Conservation (phyloP, 805 yeast species). For the Wickerhamomyces alni region DNA sequence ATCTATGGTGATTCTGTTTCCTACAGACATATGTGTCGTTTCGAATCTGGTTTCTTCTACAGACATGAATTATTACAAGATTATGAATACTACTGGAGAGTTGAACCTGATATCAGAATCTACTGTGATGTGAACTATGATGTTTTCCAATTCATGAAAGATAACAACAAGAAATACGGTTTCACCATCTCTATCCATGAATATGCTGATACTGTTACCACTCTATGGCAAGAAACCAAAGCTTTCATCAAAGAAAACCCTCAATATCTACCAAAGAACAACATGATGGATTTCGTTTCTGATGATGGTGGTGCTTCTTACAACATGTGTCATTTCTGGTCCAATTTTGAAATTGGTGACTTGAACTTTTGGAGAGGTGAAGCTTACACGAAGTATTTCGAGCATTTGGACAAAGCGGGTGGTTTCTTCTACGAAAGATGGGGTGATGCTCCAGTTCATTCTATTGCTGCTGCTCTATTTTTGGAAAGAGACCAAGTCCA, state of each 20-base stretch:
- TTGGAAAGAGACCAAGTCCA: slow-evolving; percentile 53
- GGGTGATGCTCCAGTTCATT: slow-evolving; percentile 92
- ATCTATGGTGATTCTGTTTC: slow-evolving; percentile 56
- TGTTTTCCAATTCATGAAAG: slow-evolving; percentile 56
- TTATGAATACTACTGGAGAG: slow-evolving; percentile 73
- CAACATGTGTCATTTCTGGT: slow-evolving; percentile 80
- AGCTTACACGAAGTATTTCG: slow-evolving; percentile 56
- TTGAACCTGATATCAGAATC: slow-evolving; percentile 62
- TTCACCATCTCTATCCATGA: slow-evolving; percentile 67
- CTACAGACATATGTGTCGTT: slow-evolving; percentile 66
- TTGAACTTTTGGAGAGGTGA: slow-evolving; percentile 61
- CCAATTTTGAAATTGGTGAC: slow-evolving; percentile 71
- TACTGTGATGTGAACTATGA: slow-evolving; percentile 63
- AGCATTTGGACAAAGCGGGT: slow-evolving; percentile 59
- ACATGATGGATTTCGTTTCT: slow-evolving; percentile 58
- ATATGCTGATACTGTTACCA: slow-evolving; percentile 54
- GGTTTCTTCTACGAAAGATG: slow-evolving; percentile 86
- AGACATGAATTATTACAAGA: slow-evolving; percentile 52
- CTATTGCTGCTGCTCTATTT: slow-evolving; percentile 66
- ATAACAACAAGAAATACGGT: slow-evolving; percentile 54
- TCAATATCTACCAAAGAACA: slow-evolving; percentile 35
- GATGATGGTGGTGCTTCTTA: slow-evolving; percentile 62
- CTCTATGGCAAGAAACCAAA: slow-evolving; percentile 55
- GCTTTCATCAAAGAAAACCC: slow-evolving; percentile 42
- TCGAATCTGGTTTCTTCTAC: slow-evolving; percentile 52